These are phyloP conservation scores for Leishmania tarentolae DNA, from an alignment of 208 protist species.

Conservation along the genomic window DNA sequence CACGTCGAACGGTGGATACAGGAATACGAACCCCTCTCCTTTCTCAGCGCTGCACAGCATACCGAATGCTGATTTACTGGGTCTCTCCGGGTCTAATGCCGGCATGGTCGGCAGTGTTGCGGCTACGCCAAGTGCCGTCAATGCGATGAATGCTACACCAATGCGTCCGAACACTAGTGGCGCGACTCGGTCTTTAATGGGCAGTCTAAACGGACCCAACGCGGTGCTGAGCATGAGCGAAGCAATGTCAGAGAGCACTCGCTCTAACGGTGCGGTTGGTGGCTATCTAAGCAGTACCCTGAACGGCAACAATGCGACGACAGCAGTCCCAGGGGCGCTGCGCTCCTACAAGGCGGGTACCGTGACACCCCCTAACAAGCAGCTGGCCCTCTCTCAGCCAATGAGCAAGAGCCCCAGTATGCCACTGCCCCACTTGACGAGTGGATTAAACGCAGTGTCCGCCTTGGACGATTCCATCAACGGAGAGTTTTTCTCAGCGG, in stretches of 20 bases:
- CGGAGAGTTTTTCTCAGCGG: constrained; percentile 30
- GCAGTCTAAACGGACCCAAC: constrained; percentile 30
- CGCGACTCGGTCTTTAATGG: constrained; percentile 14
- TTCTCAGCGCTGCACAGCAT: constrained; percentile 26
- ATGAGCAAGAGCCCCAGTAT: constrained; percentile 27
- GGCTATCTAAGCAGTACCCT: constrained; percentile 27
- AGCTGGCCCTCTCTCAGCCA: constrained; percentile 29
- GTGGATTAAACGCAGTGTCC: not conserved
- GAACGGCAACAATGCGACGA: not conserved
- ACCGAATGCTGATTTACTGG: constrained; percentile 16
- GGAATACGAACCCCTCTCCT: constrained; percentile 25
- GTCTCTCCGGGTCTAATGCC: not conserved
- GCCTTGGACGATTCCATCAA: constrained; percentile 22
- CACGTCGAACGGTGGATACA: constrained; percentile 22
- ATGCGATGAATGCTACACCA: constrained; percentile 32
- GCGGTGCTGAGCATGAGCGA: constrained; percentile 17
- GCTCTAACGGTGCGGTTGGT: constrained; percentile 10
- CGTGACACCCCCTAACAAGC: constrained; percentile 34
- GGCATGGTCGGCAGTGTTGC: constrained; percentile 8
- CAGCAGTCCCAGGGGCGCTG: constrained; percentile 4
- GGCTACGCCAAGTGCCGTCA: not conserved
- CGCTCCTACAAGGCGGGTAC: constrained; percentile 14
- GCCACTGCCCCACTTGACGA: not conserved
- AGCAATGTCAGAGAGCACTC: constrained; percentile 9
- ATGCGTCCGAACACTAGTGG: constrained; percentile 20